phyloP scores from a whole-genome alignment of 176 grass and related monocot genomes.

The Tuctoria greenei region DNA sequence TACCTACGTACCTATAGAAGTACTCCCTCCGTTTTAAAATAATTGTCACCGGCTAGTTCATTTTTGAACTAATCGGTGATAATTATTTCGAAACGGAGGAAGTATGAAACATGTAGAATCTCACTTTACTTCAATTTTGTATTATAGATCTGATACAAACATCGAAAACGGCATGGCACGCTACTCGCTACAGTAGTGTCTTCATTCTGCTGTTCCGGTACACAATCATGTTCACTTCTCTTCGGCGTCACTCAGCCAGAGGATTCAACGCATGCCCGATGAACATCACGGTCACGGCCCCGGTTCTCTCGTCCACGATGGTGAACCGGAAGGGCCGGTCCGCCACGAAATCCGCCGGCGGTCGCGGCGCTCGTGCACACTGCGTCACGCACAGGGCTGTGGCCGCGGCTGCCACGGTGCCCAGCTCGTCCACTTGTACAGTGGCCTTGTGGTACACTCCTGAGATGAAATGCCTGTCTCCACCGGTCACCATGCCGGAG shows the following conservation, averaged over 20 bases:
- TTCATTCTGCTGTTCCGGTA: not conserved
- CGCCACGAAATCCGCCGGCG: slow-evolving; percentile 34
- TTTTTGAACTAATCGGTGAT: no score
- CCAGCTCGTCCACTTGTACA: slow-evolving; percentile 39
- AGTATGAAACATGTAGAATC: no score
- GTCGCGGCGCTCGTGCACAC: not conserved
- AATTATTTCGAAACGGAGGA: no score
- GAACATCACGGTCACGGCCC: slow-evolving; percentile 6
- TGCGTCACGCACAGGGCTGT: not conserved
- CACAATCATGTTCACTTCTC: not conserved
- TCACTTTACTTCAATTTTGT: not conserved
- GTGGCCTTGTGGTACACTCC: slow-evolving; percentile 43
- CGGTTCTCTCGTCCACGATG: slow-evolving; percentile 26
- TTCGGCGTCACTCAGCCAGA: not conserved
- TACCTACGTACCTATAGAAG: no score
- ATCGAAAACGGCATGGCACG: not conserved
- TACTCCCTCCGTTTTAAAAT: no score
- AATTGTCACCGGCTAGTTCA: no score
- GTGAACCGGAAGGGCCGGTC: slow-evolving; percentile 31
- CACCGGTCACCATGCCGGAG: slow-evolving; percentile 33
- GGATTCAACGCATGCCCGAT: slow-evolving; percentile 29
- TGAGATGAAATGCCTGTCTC: not conserved
- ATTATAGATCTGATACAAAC: no score
- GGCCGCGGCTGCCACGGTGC: slow-evolving; percentile 32
- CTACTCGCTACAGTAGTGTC: no score